These are phyloP conservation scores for Millerozyma acaciae DNA, from an alignment of 805 yeast species.

Conservation along the genomic window DNA sequence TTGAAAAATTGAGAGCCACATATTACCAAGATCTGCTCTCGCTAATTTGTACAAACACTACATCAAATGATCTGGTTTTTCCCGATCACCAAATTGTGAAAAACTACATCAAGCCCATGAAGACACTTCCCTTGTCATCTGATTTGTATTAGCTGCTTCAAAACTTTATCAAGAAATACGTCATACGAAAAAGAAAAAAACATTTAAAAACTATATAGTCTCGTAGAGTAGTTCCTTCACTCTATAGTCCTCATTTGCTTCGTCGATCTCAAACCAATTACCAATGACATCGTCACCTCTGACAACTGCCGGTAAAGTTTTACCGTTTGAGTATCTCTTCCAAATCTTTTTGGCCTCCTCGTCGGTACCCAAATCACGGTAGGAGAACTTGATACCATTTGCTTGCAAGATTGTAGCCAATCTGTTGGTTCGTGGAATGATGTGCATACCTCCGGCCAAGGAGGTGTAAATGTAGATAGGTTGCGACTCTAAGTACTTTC, in stretches of 20 bases:
- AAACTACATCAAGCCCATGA: too few species aligned
- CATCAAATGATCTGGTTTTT: too few species aligned
- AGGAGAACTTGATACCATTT: constrained; percentile 61
- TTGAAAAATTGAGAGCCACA: too few species aligned
- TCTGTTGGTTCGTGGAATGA: constrained; percentile 73
- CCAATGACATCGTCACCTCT: constrained; percentile 81
- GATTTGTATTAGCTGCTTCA: too few species aligned
- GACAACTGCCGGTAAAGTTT: constrained; percentile 78
- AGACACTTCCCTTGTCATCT: too few species aligned
- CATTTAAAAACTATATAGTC: constrained; percentile 46
- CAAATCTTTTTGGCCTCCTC: constrained; percentile 81
- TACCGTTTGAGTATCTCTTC: constrained; percentile 71
- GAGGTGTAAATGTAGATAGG: constrained; percentile 83
- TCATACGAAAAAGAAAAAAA: too few species aligned
- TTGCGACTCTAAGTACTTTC: constrained; percentile 39
- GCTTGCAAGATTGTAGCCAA: constrained; percentile 72
- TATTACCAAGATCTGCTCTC: too few species aligned
- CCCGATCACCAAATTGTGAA: too few species aligned
- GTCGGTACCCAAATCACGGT: constrained; percentile 83
- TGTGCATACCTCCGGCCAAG: constrained; percentile 80
- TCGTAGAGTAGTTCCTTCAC: constrained; percentile 64
- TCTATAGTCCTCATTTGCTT: constrained; percentile 76
- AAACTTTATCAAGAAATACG: too few species aligned
- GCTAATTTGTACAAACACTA: too few species aligned
- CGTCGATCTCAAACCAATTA: constrained; percentile 80